Conservation (phyloP, 2,329 filamentous ascomycete species). For the Atkinsonella hypoxylon region DNA sequence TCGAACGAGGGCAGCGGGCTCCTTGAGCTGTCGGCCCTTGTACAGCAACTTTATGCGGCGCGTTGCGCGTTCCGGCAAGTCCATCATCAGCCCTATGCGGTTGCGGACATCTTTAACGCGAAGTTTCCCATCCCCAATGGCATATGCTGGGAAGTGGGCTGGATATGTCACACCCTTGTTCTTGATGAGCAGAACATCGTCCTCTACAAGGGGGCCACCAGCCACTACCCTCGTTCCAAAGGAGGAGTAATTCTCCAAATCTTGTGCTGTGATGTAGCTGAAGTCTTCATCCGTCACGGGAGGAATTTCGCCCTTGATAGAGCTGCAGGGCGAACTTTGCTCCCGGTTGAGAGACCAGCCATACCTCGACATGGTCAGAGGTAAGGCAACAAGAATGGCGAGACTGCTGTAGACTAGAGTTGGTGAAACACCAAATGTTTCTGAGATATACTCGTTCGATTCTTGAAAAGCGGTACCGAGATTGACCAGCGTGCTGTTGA, state of each 20-base stretch:
- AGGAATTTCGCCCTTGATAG: constrained; percentile 35
- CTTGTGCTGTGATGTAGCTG: constrained; percentile 71
- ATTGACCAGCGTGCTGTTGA: constrained; percentile 39
- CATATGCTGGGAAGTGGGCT: constrained; percentile 62
- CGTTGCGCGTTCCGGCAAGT: constrained; percentile 40
- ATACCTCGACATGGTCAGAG: constrained; percentile 43
- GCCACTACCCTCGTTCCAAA: not conserved
- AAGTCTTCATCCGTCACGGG: constrained; percentile 66
- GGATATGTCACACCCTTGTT: constrained; percentile 54
- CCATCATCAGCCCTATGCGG: constrained; percentile 55
- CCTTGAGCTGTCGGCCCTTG: constrained; percentile 60
- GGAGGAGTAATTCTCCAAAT: constrained; percentile 39
- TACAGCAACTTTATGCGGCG: constrained; percentile 55
- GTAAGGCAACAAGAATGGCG: constrained; percentile 35
- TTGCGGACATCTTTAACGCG: constrained; percentile 53
- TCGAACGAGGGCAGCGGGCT: constrained; percentile 43
- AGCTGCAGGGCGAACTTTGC: constrained; percentile 40
- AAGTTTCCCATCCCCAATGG: constrained; percentile 63
- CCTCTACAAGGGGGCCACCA: constrained; percentile 31
- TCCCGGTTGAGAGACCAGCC: constrained; percentile 35
- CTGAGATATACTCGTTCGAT: constrained; percentile 39
- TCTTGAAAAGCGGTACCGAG: constrained; percentile 35
- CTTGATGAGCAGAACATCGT: constrained; percentile 61
- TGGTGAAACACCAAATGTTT: constrained; percentile 37
- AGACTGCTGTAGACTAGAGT: constrained; percentile 38